Evolutionary conservation across 2,329 filamentous ascomycete genomes (phyloP).

Genomic region (Pestalotiopsis sp.): DNA sequence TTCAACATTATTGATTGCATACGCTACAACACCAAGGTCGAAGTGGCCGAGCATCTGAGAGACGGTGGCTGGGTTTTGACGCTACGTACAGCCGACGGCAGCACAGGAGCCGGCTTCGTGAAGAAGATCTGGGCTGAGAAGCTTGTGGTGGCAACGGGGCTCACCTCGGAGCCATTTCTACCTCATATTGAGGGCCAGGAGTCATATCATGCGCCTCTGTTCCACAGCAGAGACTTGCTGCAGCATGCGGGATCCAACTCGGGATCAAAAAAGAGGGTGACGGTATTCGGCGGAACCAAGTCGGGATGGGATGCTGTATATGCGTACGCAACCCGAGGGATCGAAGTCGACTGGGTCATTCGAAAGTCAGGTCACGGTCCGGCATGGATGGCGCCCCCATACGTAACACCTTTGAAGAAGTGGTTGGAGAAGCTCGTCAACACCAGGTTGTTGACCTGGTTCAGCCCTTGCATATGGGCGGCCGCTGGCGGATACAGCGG

Average conservation of each 20-base stretch:
- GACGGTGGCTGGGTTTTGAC: slow-evolving; percentile 36
- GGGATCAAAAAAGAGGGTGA: slow-evolving; percentile 39
- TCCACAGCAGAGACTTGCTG: slow-evolving; percentile 59
- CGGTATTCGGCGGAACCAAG: slow-evolving; percentile 64
- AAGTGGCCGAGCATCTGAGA: slow-evolving; percentile 51
- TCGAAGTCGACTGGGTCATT: slow-evolving; percentile 60
- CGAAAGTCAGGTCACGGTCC: slow-evolving; percentile 60
- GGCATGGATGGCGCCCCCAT: slow-evolving; percentile 52
- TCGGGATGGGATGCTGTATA: slow-evolving; percentile 67
- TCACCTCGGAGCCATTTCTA: slow-evolving; percentile 59
- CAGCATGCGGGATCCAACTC: slow-evolving; percentile 35
- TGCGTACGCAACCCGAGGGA: slow-evolving; percentile 53
- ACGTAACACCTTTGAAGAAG: slow-evolving; percentile 51
- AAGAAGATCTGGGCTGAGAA: slow-evolving; percentile 42
- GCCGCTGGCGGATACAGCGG: slow-evolving; percentile 60
- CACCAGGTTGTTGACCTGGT: slow-evolving; percentile 71
- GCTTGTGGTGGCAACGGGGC: slow-evolving; percentile 63
- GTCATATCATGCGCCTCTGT: slow-evolving; percentile 53
- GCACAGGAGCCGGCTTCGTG: background rate
- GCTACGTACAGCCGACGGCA: background rate
- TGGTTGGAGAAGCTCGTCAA: slow-evolving; percentile 54
- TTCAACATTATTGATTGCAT: slow-evolving; percentile 52
- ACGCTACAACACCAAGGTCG: slow-evolving; percentile 53
- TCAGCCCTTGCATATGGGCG: slow-evolving; percentile 76
- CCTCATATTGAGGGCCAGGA: slow-evolving; percentile 53